A percentile compares a stretch with the other conserved stretches of the same genome.
Evolutionary conservation across 164 flowering plant species (phyloP).

Genomic region (Vitis amurensis): DNA sequence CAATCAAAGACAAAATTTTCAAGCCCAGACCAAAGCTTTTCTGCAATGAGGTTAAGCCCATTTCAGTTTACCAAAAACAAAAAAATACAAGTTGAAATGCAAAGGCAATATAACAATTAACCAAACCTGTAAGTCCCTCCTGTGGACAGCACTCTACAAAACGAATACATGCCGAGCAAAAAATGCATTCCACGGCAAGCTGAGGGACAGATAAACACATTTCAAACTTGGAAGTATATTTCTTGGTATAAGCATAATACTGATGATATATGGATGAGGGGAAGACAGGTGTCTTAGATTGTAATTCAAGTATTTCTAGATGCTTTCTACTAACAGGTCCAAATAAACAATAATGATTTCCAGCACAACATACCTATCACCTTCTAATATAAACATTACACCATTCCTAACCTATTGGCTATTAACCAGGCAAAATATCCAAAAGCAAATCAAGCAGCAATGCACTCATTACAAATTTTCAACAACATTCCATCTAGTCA

Average conservation of each 20-base stretch:
- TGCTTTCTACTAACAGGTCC: no score
- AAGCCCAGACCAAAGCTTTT: constrained; percentile 96
- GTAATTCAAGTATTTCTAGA: no score
- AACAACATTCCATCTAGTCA: neutral
- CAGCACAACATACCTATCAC: neutral
- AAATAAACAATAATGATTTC: neutral
- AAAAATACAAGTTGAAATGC: constrained; percentile 4
- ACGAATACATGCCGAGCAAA: constrained; percentile 98
- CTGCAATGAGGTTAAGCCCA: constrained; percentile 44
- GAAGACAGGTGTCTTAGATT: neutral
- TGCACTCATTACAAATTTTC: neutral
- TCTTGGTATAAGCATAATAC: neutral
- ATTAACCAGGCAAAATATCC: neutral
- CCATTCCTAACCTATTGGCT: neutral
- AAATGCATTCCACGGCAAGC: constrained; percentile 99
- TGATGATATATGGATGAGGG: neutral
- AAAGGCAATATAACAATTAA: neutral
- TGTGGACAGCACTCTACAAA: constrained; percentile 98
- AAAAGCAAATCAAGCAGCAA: neutral
- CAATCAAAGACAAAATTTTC: constrained; percentile 98
- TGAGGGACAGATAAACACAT: constrained; percentile 26
- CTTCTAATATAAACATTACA: neutral
- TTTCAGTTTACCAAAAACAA: neutral
- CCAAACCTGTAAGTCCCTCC: constrained; percentile 92
- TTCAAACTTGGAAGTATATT: neutral